Conservation (phyloP, 805 yeast genomes). For the Grigorovia humatica region DNA sequence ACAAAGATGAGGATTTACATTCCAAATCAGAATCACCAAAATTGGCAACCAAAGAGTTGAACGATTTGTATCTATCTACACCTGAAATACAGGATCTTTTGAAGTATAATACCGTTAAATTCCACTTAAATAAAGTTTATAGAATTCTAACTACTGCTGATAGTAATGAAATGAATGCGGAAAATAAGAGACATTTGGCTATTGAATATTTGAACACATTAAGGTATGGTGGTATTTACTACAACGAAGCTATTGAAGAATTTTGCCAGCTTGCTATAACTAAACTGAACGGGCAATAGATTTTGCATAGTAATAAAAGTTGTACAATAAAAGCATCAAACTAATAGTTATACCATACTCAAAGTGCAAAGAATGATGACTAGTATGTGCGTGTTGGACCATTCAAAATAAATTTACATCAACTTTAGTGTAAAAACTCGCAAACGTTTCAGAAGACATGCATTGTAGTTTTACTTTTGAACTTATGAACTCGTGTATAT, state of each 20-base stretch:
- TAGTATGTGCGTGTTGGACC: no score
- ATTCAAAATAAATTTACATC: no score
- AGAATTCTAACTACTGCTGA: constrained; percentile 32
- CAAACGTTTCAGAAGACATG: no score
- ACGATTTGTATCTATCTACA: constrained; percentile 30
- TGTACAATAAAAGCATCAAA: no score
- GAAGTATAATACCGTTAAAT: constrained; percentile 37
- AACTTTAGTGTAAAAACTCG: no score
- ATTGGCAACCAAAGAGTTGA: constrained; percentile 14
- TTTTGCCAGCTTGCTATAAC: constrained; percentile 33
- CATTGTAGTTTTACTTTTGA: background rate
- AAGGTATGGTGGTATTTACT: constrained; percentile 48
- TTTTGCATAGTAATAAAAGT: no score
- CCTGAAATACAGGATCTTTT: constrained; percentile 36
- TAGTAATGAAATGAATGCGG: constrained; percentile 17
- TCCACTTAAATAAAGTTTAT: constrained; percentile 42
- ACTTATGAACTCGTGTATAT: background rate
- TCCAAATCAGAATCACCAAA: background rate
- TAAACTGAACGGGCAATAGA: background rate
- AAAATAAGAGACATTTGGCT: constrained; percentile 40
- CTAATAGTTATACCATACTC: no score
- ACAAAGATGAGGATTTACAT: background rate
- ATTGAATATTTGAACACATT: constrained; percentile 48
- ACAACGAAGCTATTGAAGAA: constrained; percentile 54
- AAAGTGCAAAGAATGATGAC: no score